phyloP scores from a whole-genome alignment of 208 protist genomes.

The Naegleria lovaniensis region DNA sequence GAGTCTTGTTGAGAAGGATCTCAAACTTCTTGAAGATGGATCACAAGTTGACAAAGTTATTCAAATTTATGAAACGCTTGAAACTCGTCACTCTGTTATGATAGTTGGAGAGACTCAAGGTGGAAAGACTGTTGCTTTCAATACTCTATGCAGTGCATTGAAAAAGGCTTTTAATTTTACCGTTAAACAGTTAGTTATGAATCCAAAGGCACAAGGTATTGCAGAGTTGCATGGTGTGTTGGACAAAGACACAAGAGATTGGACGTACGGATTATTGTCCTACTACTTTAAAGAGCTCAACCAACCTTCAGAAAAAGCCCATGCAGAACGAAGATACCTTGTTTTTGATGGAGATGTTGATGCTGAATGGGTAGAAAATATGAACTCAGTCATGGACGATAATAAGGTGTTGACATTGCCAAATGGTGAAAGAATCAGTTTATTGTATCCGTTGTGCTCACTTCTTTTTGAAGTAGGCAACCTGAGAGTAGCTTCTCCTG shows the following conservation, averaged over 20 bases:
- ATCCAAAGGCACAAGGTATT: conserved; percentile 95
- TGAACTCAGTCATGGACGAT: conserved; percentile 99
- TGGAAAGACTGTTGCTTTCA: conserved; percentile 95
- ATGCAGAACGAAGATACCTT: conserved; percentile 75
- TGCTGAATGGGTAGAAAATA: conserved; percentile 98
- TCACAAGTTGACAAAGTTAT: conserved; percentile 96
- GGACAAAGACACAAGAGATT: conserved; percentile 94
- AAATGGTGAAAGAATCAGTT: conserved; percentile 94
- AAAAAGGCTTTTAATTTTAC: conserved; percentile 78
- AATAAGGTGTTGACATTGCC: conserved; percentile 98
- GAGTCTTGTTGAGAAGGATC: conserved; percentile 63
- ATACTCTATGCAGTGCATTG: conserved; percentile 75
- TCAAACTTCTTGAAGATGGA: conserved; percentile 59
- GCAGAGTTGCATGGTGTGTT: conserved; percentile 95
- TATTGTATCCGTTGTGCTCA: conserved; percentile 79
- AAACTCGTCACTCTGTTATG: conserved; percentile 97
- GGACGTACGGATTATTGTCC: conserved; percentile 97
- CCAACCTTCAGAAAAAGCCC: conserved; percentile 54
- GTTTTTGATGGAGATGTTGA: conserved; percentile 99
- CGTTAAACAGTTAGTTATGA: conserved; percentile 89
- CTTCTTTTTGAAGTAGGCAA: conserved; percentile 97
- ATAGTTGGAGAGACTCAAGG: conserved; percentile 93
- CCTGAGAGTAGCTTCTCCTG: conserved; percentile 96
- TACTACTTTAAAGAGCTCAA: conserved; percentile 96
- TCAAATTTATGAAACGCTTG: conserved; percentile 98